Conservation (phyloP, 2,329 filamentous ascomycete species). For the Fusarium brevicatenulatum region DNA sequence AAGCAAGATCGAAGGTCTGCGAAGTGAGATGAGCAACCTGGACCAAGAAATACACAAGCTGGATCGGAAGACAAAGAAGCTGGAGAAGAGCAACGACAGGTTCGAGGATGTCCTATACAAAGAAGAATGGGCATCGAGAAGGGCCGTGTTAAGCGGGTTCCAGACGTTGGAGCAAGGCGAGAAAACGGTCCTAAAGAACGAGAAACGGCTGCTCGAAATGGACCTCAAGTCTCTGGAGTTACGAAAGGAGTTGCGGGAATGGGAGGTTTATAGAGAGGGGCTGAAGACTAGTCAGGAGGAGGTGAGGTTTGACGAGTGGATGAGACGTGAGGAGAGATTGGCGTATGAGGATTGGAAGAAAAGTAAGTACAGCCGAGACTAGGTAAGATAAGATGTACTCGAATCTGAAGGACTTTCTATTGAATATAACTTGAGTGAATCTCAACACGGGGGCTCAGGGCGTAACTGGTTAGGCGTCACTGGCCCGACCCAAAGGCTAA, state of each 20-base stretch:
- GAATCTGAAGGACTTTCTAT: fast-evolving
- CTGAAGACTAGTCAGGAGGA: not conserved
- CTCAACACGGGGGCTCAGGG: not conserved
- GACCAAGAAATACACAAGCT: not conserved
- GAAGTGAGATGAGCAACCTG: not conserved
- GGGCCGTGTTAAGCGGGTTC: fast-evolving
- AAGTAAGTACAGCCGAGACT: not conserved
- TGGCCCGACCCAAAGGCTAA: no score
- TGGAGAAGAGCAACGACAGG: not conserved
- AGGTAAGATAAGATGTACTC: not conserved
- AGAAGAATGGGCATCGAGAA: not conserved
- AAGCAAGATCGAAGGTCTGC: not conserved
- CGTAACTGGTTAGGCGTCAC: no score
- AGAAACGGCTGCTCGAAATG: not conserved
- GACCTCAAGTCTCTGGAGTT: not conserved
- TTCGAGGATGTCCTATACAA: not conserved
- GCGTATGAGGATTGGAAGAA: not conserved
- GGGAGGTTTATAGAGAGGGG: not conserved
- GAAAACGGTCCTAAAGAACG: not conserved
- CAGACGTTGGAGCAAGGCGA: not conserved
- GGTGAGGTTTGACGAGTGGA: not conserved
- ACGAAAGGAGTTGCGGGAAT: no score
- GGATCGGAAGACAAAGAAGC: not conserved
- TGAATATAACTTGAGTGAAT: not conserved
- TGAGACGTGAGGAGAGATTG: not conserved